These are phyloP conservation scores for Epichloe baconii DNA, from an alignment of 2,329 filamentous ascomycete species.

Conservation along the genomic window DNA sequence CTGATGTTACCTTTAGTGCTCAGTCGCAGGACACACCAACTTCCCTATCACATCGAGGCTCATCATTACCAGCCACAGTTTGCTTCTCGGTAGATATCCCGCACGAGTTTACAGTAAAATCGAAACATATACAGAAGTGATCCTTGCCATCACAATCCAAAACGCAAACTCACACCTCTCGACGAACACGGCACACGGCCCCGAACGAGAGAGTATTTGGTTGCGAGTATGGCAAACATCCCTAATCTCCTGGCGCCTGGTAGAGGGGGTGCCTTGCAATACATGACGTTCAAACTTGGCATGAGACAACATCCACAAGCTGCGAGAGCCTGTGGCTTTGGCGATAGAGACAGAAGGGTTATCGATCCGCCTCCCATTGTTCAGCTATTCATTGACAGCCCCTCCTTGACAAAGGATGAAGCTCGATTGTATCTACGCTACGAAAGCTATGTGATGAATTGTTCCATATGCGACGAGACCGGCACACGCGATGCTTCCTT, in stretches of 20 bases:
- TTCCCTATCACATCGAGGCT: too few species aligned
- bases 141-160: too few species aligned
- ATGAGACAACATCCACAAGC: constrained; percentile 69
- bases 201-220: not conserved
- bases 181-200: too few species aligned
- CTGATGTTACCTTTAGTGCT: too few species aligned
- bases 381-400: constrained; percentile 53
- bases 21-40: too few species aligned
- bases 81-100: too few species aligned
- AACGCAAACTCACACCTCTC: too few species aligned
- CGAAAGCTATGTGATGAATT: constrained; percentile 60
- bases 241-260: constrained; percentile 15
- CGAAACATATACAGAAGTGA: too few species aligned
- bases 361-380: constrained; percentile 78
- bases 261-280: constrained; percentile 9
- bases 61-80: too few species aligned
- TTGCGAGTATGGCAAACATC: constrained; percentile 4
- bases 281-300: constrained; percentile 17
- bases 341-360: constrained; percentile 67
- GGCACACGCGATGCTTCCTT: constrained; percentile 55
- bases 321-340: constrained; percentile 70
- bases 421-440: constrained; percentile 38
- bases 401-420: constrained; percentile 41
- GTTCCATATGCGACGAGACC: constrained; percentile 59
- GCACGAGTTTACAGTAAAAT: too few species aligned